Base-by-base conservation (phyloP, 2,329 filamentous ascomycete species). In the Fusarium oligoseptatum region DNA sequence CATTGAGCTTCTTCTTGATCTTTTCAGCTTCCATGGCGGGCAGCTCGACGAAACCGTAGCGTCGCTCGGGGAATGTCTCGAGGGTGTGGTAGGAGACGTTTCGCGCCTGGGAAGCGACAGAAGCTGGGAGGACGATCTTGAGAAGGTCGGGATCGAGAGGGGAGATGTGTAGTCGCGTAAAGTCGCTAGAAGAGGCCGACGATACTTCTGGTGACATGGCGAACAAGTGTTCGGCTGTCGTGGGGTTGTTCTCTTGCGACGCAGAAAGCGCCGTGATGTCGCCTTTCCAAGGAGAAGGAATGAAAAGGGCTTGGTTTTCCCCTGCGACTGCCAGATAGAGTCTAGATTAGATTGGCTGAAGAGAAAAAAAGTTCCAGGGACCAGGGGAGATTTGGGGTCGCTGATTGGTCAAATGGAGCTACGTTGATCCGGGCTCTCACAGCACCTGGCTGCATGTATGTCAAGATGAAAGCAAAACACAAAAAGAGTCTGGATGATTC, bases 61-160 rank as follows among this genome's bases (percentile, higher is more conserved):
- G 92, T 81, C 91, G 93, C 75, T 99, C 97, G 15, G 96, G 96
- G 73, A 97, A 98, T 1, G 95, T 95, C 80, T 95, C 90, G 75
- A 98, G 85, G 6, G 87, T 87, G 83, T 98, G 96, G 84, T 93
- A 98, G n/a, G 95, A 98, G 62, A 98, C 90, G 80, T 95, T 94
- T 71, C 91, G 91, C 22, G 94, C 94, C 86, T 86, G 15, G 91
- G 87, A 39, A 91, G 89, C 75, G 15, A 94, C 80, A 1, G 92
- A 89, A 1, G 92, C 87, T 24, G 94, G 91, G 57, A 99, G 83
- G 69, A 97, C 90, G 58, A 92, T 87, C 66, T 90, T 88, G 66
- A 97, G 87, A 20, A 98, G 89, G 9, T 92, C 90, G 43, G 92
- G 86, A 78, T 92, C 95, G 76, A 99, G 89, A 57, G 97, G 97